phyloP scores from a whole-genome alignment of 176 grass and related monocot genomes.

The Poa pratensis region DNA sequence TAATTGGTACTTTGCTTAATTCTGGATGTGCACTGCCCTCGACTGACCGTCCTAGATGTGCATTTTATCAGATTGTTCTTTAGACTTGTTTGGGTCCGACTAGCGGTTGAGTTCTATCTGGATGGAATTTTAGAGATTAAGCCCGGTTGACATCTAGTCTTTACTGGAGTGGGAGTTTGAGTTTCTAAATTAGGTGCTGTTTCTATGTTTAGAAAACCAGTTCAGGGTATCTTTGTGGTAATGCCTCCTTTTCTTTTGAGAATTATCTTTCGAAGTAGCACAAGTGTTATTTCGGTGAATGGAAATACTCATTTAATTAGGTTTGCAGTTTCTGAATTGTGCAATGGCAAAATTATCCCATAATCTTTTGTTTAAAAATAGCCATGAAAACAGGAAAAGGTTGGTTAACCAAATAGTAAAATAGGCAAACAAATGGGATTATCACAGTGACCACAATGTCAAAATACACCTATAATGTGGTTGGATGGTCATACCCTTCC shows the following conservation, averaged over 20 bases:
- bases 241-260: neutral
- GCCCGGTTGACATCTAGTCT: neutral
- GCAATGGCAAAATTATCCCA: neutral
- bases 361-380: neutral
- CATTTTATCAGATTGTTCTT: neutral
- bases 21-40: neutral
- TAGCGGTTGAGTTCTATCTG: neutral
- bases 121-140: neutral
- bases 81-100: neutral
- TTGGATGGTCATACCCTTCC: neutral
- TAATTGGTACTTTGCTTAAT: neutral
- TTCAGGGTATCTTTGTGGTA: neutral
- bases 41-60: neutral
- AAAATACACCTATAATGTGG: neutral
- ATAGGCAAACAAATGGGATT: neutral
- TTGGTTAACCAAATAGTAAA: neutral
- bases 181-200: slow-evolving; percentile 22
- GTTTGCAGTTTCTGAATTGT: neutral
- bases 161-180: neutral
- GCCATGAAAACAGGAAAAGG: neutral
- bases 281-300: neutral
- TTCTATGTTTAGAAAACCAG: slow-evolving; percentile 11
- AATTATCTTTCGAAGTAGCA: neutral
- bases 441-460: neutral
- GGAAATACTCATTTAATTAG: slow-evolving; percentile 22